Conservation (phyloP, 2,329 filamentous ascomycete genomes). For the Neofusicoccum sp. region DNA sequence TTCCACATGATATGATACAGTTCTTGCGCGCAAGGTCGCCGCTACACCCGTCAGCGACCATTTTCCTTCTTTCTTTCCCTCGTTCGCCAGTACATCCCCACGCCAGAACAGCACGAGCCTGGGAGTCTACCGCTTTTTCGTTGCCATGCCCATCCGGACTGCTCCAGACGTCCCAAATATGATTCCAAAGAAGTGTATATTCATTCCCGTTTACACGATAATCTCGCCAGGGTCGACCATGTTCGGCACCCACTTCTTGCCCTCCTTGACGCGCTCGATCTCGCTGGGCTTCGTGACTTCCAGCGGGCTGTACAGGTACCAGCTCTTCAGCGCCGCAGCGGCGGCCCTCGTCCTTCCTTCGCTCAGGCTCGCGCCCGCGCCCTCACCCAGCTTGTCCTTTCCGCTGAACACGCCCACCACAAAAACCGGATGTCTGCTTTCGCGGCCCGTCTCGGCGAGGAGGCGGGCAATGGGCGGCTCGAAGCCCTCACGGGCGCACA, state of each 20-base stretch:
- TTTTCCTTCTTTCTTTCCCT: conserved; percentile 2
- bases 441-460: conserved; percentile 84
- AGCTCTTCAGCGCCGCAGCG: conserved; percentile 82
- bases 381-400: conserved; percentile 87
- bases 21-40: neutral
- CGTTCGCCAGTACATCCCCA: neutral
- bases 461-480: conserved; percentile 82
- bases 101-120: neutral
- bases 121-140: neutral
- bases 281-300: conserved; percentile 53
- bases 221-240: conserved; percentile 59
- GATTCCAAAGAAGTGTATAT: conserved; percentile 9
- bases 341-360: conserved; percentile 76
- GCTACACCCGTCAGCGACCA: neutral
- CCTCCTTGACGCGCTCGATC: conserved; percentile 36
- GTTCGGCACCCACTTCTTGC: conserved; percentile 52
- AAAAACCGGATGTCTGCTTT: conserved; percentile 82
- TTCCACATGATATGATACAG: conserved; percentile 13
- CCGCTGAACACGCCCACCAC: conserved; percentile 94
- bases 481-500: conserved; percentile 89
- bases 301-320: conserved; percentile 90
- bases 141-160: neutral
- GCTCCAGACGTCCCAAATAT: neutral
- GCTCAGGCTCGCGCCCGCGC: conserved; percentile 72
- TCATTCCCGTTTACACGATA: conserved; percentile 36